phyloP scores from a whole-genome alignment of 805 yeast genomes.

The Danielia oregonensis region DNA sequence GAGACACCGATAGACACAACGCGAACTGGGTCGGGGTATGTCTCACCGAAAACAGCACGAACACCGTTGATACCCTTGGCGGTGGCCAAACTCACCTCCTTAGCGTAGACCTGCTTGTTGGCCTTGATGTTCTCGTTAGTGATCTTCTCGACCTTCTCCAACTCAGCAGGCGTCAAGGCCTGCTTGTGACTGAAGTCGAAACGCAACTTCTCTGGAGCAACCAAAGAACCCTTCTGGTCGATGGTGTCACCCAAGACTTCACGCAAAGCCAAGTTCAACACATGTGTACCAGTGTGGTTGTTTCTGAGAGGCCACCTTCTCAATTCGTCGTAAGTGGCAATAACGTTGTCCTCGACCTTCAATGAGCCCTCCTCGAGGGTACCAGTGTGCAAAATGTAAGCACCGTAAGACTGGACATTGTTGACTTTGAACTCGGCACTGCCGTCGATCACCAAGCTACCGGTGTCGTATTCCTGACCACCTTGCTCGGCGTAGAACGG shows the following conservation, averaged over 20 bases:
- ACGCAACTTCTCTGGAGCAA: conserved; percentile 90
- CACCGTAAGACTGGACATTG: conserved; percentile 90
- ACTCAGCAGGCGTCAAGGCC: conserved; percentile 68
- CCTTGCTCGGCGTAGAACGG: conserved; percentile 99
- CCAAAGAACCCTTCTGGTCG: conserved; percentile 96
- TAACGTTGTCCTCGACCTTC: conserved; percentile 63
- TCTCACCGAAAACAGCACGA: conserved; percentile 98
- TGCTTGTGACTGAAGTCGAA: conserved; percentile 95
- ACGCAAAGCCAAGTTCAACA: conserved; percentile 83
- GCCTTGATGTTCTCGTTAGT: conserved; percentile 68
- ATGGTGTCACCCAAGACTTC: conserved; percentile 82
- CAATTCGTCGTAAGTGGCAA: conserved; percentile 85
- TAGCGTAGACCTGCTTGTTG: conserved; percentile 70
- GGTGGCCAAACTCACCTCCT: conserved; percentile 70
- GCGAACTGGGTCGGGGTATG: conserved; percentile 98
- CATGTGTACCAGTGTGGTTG: conserved; percentile 98
- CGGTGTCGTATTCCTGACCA: conserved; percentile 97
- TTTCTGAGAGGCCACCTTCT: conserved; percentile 96
- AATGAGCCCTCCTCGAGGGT: conserved; percentile 71
- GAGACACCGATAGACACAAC: conserved; percentile 95
- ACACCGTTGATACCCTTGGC: conserved; percentile 81
- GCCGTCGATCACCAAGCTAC: conserved; percentile 87
- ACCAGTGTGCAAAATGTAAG: conserved; percentile 96
- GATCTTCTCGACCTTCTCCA: conserved; percentile 71
- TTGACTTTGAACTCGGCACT: conserved; percentile 81